Base-by-base conservation (phyloP, 768 basidiomycete genomes). In the Strobilomyces echinocephalus region DNA sequence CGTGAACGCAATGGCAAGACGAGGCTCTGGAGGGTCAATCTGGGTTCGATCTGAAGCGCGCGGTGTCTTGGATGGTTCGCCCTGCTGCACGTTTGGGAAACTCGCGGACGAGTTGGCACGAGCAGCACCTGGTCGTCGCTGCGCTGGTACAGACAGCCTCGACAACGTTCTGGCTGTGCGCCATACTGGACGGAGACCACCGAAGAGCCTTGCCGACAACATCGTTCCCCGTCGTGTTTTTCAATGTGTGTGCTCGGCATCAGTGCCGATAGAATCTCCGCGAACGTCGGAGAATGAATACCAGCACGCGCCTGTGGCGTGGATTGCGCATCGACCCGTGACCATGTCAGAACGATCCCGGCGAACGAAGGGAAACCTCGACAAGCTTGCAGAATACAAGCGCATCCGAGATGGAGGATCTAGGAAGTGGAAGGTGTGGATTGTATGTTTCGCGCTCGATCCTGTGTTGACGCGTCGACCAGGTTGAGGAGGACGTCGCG, bases 1-100 rank as follows among this genome's bases (percentile, higher is more conserved):
- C 5, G 93, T 95, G 63, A 95, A 92, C 0, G 87, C 88, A 36
- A 95, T 74, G 4, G 82, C 83, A 26, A 93, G 73, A 15, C 77
- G 78, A 0, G 87, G 88, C 50, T 87, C 82, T 40, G 76, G 63
- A 33, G 69, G 60, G 40, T 78, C 72, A 4, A 73, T 71, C 20
- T 74, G 54, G 35, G 58, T 40, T 38, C 61, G 36, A 35, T 58
- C 43, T 8, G 56, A 46, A 18, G 55, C 36, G 6, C 31, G 38
- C 9, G 58, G 42, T 38, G 46, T 28, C 11, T 49, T 43, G 9
- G 45, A 18, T 46, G 14, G 42, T 48, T 47, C 50, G 31, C 30
- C 36, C 30, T 24, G 48, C 30, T 24, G 48, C 8, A 38, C 8
- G 5, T 52, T 52, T 12, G 54, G 30, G 40, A 30, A 30, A 30